Conservation (phyloP, 78 protist species). For the Creolimax fragrantissima region DNA sequence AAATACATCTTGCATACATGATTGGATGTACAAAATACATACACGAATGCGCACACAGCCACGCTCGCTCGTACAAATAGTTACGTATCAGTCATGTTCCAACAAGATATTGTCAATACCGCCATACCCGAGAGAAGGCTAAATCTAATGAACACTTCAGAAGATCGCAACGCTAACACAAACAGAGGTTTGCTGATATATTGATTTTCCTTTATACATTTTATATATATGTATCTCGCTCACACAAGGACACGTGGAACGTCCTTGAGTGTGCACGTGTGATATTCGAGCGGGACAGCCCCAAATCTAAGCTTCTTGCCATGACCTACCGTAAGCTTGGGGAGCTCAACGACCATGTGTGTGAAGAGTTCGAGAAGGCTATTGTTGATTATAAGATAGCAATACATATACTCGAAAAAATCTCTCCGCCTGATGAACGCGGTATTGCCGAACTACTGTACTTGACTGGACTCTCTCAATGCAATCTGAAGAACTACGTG, state of each 20-base stretch:
- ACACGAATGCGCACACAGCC: no score
- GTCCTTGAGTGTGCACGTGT: background rate
- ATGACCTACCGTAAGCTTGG: background rate
- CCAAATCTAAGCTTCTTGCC: background rate
- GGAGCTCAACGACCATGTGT: background rate
- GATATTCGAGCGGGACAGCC: background rate
- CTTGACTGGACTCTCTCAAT: background rate
- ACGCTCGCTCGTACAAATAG: no score
- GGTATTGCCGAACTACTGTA: background rate
- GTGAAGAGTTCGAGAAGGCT: background rate
- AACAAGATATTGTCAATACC: no score
- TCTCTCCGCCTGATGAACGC: background rate
- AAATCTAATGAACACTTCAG: no score
- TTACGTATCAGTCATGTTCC: no score
- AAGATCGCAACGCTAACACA: no score
- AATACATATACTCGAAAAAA: background rate
- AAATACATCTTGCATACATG: no score
- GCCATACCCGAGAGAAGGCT: no score
- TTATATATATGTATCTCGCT: no score
- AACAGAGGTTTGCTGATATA: background rate
- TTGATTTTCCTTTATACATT: background rate
- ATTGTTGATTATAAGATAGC: background rate
- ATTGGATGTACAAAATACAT: no score
- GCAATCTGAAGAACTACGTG: background rate
- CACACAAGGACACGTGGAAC: background rate